phyloP scores from a whole-genome alignment of 2,329 filamentous ascomycete genomes.

The Venturia effusa region DNA sequence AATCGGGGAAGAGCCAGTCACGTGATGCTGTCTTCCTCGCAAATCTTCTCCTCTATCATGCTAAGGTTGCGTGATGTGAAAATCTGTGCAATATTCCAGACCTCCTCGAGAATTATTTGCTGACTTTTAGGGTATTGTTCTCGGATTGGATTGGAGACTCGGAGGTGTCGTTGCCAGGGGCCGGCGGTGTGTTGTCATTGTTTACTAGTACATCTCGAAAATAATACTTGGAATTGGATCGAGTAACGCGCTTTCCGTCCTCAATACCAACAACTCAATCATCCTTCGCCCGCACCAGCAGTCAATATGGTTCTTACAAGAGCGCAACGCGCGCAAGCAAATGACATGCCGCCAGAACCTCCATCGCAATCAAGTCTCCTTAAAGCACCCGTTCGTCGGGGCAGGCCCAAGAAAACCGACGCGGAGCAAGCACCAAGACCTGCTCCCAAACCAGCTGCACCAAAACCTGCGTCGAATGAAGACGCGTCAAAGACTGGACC shows the following conservation, averaged over 20 bases:
- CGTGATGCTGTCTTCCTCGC: background rate
- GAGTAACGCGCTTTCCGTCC: background rate
- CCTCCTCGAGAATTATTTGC: too few relatives aligned
- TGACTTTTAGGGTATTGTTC: too few relatives aligned
- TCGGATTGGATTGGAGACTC: too few relatives aligned
- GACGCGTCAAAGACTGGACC: background rate
- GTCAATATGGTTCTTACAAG: constrained; percentile 9
- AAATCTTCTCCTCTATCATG: too few relatives aligned
- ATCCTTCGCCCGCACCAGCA: background rate
- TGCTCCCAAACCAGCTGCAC: background rate
- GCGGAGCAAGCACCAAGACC: background rate
- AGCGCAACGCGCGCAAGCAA: constrained; percentile 9
- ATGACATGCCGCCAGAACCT: background rate
- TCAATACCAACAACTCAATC: background rate
- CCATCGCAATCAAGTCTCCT: background rate
- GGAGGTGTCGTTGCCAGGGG: background rate
- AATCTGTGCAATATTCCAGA: too few relatives aligned
- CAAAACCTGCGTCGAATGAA: background rate
- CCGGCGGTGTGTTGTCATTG: background rate
- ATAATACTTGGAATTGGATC: background rate
- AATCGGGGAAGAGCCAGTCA: background rate
- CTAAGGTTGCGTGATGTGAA: too few relatives aligned
- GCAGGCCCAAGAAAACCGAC: constrained; percentile 7
- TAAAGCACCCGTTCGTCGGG: constrained; percentile 7
- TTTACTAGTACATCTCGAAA: background rate